Percentiles rank a stretch among this genome's conserved stretches.
Evolutionary conservation across 2,329 filamentous ascomycete species (phyloP).

Genomic region (Talaromyces sp.): DNA sequence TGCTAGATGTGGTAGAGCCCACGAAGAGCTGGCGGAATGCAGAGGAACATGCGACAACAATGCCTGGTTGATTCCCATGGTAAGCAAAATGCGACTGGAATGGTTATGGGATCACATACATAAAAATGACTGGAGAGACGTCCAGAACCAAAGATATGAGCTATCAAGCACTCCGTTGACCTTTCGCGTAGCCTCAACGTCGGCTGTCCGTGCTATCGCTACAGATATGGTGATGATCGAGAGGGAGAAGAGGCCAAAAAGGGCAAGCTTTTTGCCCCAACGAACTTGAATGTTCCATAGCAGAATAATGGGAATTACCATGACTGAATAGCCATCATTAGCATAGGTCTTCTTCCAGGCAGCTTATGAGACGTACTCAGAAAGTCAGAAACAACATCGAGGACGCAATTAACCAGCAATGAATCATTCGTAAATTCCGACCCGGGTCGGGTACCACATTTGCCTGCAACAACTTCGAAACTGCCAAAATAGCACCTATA

Average conservation of each 20-base stretch:
- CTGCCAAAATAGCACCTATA: not conserved
- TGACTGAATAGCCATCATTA: not conserved
- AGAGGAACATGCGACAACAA: not conserved
- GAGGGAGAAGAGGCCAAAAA: slow-evolving; percentile 1
- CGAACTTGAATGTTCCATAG: not conserved
- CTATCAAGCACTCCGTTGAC: not conserved
- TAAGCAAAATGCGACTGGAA: not conserved
- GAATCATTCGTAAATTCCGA: not conserved
- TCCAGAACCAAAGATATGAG: not conserved
- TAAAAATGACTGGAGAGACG: not conserved
- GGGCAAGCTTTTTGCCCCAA: not conserved
- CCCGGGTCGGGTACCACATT: not conserved
- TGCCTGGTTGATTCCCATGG: not conserved
- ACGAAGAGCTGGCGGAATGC: not conserved
- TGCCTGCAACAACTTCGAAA: not conserved
- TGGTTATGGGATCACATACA: not conserved
- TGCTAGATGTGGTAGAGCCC: not conserved
- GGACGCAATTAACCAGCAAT: not conserved
- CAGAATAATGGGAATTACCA: not conserved
- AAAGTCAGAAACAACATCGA: not conserved
- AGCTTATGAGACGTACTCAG: not conserved
- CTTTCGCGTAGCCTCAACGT: not conserved
- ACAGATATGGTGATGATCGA: not conserved
- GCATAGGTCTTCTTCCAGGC: not conserved
- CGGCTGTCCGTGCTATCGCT: not conserved